Base-by-base conservation (phyloP, 306 rosid species). In the Lathyrus oleraceus region DNA sequence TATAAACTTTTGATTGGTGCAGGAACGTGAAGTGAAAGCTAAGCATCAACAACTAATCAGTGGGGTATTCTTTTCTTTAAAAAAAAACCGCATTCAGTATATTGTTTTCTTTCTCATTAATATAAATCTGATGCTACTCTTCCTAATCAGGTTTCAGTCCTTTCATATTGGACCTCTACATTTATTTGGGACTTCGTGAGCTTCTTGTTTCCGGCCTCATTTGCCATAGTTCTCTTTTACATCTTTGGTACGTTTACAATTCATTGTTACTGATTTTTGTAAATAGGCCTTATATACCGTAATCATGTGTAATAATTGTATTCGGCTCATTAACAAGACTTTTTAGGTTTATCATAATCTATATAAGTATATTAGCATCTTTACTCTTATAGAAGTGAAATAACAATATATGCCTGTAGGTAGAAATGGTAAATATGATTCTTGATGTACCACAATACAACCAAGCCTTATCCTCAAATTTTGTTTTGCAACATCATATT, bases 21-120 rank as follows among this genome's bases (percentile, higher is more conserved):
- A 94, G 98, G 98, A 94, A 68, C 98, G 96, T 35, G 98, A 94
- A 87, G 97, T 91, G 67, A 94, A 88, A 82, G 96, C 98, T 42
- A 90, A 94, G 74, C 96, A 94, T 75, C 98, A 94, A 53, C 98
- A 94, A 67, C 79, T 94, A 78, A 94, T 93, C 75, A 94, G 98
- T 39, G 98, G 98, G 88, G 98, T 90, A 86, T 67, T 77, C 77
- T 70, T 67, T 76, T 60, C 5, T 19, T 48, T 62, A 13, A 20
- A 72, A 61, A 32, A 11, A 65, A 58, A 69, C 1, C 5, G 15
- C 65, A 19, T 48, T 71, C 9, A 30, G 30, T 42, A 66, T 65
- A 21, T 61, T 11, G 49, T 66, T 67, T 16, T 67, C 10, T 69
- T 39, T 58, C 48, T 48, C 35, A 60, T 48, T 40, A 65, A 38